Percentiles rank a stretch among this genome's conserved stretches.
These are phyloP conservation scores for Cercospora berteroae DNA, from an alignment of 2,329 filamentous ascomycete species.

Conservation along the genomic window DNA sequence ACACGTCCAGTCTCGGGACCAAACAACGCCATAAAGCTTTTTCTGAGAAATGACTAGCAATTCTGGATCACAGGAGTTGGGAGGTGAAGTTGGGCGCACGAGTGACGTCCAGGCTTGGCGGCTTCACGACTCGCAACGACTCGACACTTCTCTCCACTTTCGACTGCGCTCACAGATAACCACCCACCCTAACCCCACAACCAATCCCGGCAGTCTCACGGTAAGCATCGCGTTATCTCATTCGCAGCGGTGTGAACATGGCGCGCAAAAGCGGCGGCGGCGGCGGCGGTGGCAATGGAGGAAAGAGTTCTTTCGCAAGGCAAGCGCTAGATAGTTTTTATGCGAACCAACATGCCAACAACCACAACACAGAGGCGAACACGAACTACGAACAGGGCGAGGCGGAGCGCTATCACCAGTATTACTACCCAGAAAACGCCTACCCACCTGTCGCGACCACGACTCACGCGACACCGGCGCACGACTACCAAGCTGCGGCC, in stretches of 20 bases:
- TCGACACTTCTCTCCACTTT: background rate
- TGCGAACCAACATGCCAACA: slow-evolving; percentile 6
- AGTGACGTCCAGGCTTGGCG: background rate
- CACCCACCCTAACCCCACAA: background rate
- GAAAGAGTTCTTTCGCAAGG: background rate
- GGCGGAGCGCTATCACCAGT: background rate
- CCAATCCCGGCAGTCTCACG: background rate
- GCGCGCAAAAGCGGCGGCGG: background rate
- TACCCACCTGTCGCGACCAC: background rate
- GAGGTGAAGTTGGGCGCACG: background rate
- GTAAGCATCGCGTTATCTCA: slow-evolving; percentile 1
- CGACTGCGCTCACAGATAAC: background rate
- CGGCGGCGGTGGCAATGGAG: background rate
- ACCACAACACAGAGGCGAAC: background rate
- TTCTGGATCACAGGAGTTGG: no score
- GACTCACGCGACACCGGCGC: background rate
- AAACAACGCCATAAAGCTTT: no score
- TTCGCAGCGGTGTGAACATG: background rate
- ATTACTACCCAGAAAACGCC: background rate
- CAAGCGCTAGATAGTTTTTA: background rate
- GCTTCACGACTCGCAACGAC: background rate
- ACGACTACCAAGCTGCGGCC: background rate
- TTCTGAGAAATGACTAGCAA: no score
- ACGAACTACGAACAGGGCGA: background rate
- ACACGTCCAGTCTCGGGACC: no score